phyloP scores from a whole-genome alignment of 345 rosid genomes.

The Noccaea caerulescens region DNA sequence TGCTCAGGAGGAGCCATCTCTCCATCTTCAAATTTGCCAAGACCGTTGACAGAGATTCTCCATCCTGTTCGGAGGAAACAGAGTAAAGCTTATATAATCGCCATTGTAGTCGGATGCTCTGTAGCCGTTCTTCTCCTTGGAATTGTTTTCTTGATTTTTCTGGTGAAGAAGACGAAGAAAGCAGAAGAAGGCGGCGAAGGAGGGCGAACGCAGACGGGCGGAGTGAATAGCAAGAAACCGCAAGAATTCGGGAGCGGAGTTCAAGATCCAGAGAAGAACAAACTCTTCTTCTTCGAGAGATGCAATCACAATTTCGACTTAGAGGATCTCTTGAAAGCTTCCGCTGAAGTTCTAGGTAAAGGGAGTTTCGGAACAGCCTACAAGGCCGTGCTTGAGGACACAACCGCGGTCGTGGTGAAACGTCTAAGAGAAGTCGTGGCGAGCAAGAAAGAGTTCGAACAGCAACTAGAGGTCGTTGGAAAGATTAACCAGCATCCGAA shows the following conservation, averaged over 20 bases:
- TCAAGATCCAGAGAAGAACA: slow-evolving; percentile 89
- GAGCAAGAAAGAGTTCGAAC: slow-evolving; percentile 79
- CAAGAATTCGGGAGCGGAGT: slow-evolving; percentile 84
- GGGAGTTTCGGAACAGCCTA: slow-evolving; percentile 85
- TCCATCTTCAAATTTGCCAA: slow-evolving; percentile 44
- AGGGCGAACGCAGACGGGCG: slow-evolving; percentile 45
- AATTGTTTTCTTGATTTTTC: slow-evolving; percentile 45
- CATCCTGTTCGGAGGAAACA: slow-evolving; percentile 45
- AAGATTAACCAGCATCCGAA: slow-evolving; percentile 61
- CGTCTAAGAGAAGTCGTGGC: slow-evolving; percentile 77
- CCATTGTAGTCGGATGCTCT: slow-evolving; percentile 54
- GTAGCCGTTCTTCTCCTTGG: slow-evolving; percentile 50
- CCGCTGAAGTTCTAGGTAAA: slow-evolving; percentile 91
- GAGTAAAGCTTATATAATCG: slow-evolving; percentile 50
- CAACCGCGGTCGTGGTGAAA: slow-evolving; percentile 77
- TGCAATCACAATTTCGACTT: slow-evolving; percentile 66
- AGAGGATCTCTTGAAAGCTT: slow-evolving; percentile 85
- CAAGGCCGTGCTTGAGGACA: slow-evolving; percentile 77
- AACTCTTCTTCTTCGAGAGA: slow-evolving; percentile 72
- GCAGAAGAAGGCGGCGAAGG: slow-evolving; percentile 31
- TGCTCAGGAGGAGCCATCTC: slow-evolving; percentile 47
- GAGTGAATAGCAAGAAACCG: slow-evolving; percentile 53
- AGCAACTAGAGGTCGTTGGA: slow-evolving; percentile 73
- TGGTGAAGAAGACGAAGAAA: slow-evolving; percentile 49
- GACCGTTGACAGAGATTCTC: slow-evolving; percentile 43